These are phyloP conservation scores for Brettanomyces anomalus DNA, from an alignment of 805 yeast species.

Conservation along the genomic window DNA sequence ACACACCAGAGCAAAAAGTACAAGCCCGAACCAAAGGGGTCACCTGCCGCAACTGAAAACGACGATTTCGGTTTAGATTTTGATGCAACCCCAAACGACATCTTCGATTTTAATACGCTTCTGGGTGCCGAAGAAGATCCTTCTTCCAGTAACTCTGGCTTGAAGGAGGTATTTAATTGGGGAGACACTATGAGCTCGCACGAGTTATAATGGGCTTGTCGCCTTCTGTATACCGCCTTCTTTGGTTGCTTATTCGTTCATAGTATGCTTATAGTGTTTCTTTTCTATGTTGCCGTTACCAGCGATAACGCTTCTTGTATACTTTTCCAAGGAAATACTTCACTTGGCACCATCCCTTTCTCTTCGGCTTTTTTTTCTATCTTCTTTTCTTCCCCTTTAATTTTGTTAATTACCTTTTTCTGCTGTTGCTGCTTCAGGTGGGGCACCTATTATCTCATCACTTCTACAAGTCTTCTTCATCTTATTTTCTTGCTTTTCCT, in stretches of 20 bases:
- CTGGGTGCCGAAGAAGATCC: conserved; percentile 30
- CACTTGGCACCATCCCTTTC: too few species aligned
- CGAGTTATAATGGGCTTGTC: not conserved
- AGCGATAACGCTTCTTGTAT: too few species aligned
- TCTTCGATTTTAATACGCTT: conserved; percentile 36
- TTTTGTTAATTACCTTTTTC: too few species aligned
- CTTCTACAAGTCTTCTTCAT: not conserved
- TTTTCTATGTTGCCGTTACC: too few species aligned
- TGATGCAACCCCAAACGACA: conserved; percentile 27
- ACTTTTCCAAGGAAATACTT: too few species aligned
- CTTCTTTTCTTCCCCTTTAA: too few species aligned
- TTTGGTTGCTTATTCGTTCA: not conserved
- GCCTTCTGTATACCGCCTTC: not conserved
- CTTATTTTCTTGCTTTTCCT: not conserved
- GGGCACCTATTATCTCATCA: not conserved
- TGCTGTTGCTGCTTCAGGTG: too few species aligned
- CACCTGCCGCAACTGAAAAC: not conserved
- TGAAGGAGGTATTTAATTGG: conserved; percentile 29
- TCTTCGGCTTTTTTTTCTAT: too few species aligned
- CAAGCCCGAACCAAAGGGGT: too few species aligned
- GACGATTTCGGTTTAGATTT: conserved; percentile 15
- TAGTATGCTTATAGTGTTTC: too few species aligned
- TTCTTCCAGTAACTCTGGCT: conserved; percentile 24
- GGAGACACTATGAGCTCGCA: conserved; percentile 32
- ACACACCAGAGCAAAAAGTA: not conserved